Percentiles rank a stretch among this genome's conserved stretches.
Evolutionary conservation across 768 basidiomycete genomes (phyloP).

Genomic region (Boletus eberwhitei): DNA sequence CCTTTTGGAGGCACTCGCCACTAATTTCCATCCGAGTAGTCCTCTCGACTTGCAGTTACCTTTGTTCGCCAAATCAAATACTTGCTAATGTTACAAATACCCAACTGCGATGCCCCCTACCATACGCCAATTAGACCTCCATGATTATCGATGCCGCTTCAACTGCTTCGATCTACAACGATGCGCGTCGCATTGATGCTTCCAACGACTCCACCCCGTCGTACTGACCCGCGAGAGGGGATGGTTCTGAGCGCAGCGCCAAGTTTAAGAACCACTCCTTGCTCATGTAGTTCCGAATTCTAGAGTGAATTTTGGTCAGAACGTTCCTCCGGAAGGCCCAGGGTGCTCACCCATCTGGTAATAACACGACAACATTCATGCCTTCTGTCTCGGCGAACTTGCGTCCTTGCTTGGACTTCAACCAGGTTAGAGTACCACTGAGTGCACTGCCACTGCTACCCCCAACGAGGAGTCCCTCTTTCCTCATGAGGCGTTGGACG

Average conservation of each 20-base stretch:
- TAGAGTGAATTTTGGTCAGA: conserved; percentile 26
- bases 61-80: background rate
- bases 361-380: conserved; percentile 82
- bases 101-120: background rate
- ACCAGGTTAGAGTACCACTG: conserved; percentile 72
- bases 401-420: conserved; percentile 67
- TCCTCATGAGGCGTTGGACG: conserved; percentile 72
- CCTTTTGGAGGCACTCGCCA: background rate
- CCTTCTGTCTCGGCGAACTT: conserved; percentile 62
- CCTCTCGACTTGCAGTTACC: background rate
- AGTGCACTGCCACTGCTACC: conserved; percentile 91
- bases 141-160: background rate
- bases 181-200: conserved; percentile 1
- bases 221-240: conserved; percentile 35
- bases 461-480: conserved; percentile 87
- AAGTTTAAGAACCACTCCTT: conserved; percentile 87
- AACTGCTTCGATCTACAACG: background rate
- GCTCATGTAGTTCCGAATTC: conserved; percentile 92
- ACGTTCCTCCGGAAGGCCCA: background rate
- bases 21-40: background rate
- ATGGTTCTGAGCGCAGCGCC: conserved; percentile 52
- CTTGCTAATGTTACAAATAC: background rate
- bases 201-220: background rate
- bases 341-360: conserved; percentile 79
- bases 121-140: background rate